Base-by-base conservation (phyloP, 164 flowering plant genomes). In the Vitis vinifera region DNA sequence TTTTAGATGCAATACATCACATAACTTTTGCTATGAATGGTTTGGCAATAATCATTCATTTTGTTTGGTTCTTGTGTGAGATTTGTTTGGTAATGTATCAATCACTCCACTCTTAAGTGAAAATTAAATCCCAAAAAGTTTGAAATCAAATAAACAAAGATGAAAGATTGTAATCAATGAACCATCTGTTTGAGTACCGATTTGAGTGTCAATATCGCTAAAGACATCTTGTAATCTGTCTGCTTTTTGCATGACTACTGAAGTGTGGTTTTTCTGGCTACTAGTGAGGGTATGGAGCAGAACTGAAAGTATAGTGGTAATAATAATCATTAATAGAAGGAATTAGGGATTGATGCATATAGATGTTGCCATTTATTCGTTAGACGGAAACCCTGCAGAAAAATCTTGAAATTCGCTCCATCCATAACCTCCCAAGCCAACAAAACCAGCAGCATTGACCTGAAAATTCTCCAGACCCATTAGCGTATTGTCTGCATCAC, bases 391-490 rank as follows among this genome's bases (percentile, higher is more conserved):
- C 44, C 4, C 44, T 37, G 44, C 2, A 23, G 44, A 6, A 68
- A 17, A 62, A 55, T 0, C 8, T 48, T 62, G 67, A 16, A 62
- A 31, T 19, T 23, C 59, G 15, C 60, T 51, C 30, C 44, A 59
- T 11, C 57, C 49, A 1, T 29, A 59, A 23, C 66, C 59, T 37
- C 61, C 59, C 4, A 62, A 49, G 29, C 70, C 63, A 48, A 16
- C 14, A 59, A 51, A 51, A 51, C 51, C 55, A 44, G 70, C 51
- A 49, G 37, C 60, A 72, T 55, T 65, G 44, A 57, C 60, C 0
- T 37, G 59, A 62, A 59, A 47, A 27, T 48, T 29, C 30, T 55
- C 65, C 13, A 44, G 59, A 30, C 3, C 50, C 63, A 53, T 53
- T 27, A 3, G 44, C 10, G 62, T 14, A 17, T 67, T 12, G 27